Base-by-base conservation (phyloP, 192 early-diverging fungal genomes). In the Radiomyces spectabilis region DNA sequence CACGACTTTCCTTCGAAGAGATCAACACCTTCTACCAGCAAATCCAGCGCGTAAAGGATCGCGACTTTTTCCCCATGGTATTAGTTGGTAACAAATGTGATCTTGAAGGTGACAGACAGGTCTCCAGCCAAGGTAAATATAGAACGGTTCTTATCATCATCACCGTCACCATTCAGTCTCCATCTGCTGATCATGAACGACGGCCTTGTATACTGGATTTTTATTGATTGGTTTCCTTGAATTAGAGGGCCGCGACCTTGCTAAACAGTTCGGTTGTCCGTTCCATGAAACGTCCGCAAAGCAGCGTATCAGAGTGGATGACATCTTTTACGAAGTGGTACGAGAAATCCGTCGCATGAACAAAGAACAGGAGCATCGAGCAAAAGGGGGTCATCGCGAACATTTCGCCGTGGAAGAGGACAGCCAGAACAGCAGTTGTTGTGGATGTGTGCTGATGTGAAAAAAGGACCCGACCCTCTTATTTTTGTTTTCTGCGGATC, bases 71-170 rank as follows among this genome's bases (percentile, higher is more conserved):
- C 69, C 86, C 88, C n/a, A 84, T 94, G 68, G 84, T 97, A 41
- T 73, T 97, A 9, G 86, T 95, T 21, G 95, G 85, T 24, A 97
- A 95, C 78, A 97, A 98, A 70, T 89, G 89, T 53, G 93, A 98
- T 75, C 69, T 86, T 48, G 81, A 81, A 27, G 62, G 62, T 26
- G 91, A 96, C 50, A 77, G 93, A 53, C 88, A 94, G 55, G 93
- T 98, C 13, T 76, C 83, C 12, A 69, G 65, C 34, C 73, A 79
- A 54, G 79, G 72, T 81, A 53, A 37, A 41, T 53, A 12, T 1
- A 46, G 18, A 40, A n/a, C n/a, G 25, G 24, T n/a, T 21, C n/a
- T n/a, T n/a, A n/a, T n/a, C 15, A 26, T 27, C 27, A 15, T 24
- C 4, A 31, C 35, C n/a, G n/a, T n/a, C n/a, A n/a, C n/a, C n/a